Percentiles rank a stretch among this genome's conserved stretches.
Conservation (phyloP, 768 basidiomycete genomes). For the Auricularia heimuer region DNA sequence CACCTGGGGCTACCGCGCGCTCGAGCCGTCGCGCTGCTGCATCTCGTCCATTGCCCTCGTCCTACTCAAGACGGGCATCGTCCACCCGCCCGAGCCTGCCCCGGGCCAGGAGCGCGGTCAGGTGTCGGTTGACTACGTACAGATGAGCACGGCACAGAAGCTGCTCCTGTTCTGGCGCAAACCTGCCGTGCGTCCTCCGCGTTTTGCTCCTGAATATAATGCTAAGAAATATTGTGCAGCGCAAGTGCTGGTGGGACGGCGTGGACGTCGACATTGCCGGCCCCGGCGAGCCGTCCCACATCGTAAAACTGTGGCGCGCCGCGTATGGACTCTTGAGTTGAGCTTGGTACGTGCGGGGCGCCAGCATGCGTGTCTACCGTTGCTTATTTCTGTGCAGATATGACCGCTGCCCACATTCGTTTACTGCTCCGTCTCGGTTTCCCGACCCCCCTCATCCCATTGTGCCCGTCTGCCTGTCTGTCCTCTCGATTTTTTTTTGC, state of each 20-base stretch:
- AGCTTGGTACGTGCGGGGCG: constrained; percentile 54
- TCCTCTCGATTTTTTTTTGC: constrained; percentile 1
- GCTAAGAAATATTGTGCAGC: constrained; percentile 31
- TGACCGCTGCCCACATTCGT: not conserved
- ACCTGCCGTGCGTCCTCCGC: constrained; percentile 70
- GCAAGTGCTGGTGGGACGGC: constrained; percentile 99
- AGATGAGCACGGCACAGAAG: constrained; percentile 98
- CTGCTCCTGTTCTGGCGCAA: constrained; percentile 97
- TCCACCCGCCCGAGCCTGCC: constrained; percentile 43
- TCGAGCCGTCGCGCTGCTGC: constrained; percentile 93
- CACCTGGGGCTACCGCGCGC: constrained; percentile 92
- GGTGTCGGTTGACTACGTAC: constrained; percentile 78
- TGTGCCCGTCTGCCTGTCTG: not conserved
- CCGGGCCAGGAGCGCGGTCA: constrained; percentile 47
- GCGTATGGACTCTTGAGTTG: constrained; percentile 97
- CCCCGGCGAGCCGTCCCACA: constrained; percentile 36
- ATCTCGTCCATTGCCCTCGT: constrained; percentile 98
- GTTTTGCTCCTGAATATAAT: not conserved
- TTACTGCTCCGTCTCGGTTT: not conserved
- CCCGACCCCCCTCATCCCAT: not conserved
- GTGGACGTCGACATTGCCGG: constrained; percentile 76
- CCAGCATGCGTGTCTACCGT: not conserved
- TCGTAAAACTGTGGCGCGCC: constrained; percentile 87
- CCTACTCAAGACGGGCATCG: constrained; percentile 92
- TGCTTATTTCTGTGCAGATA: not conserved